These are phyloP conservation scores for Cajanus cajan DNA, from an alignment of 306 rosid species.

Conservation along the genomic window DNA sequence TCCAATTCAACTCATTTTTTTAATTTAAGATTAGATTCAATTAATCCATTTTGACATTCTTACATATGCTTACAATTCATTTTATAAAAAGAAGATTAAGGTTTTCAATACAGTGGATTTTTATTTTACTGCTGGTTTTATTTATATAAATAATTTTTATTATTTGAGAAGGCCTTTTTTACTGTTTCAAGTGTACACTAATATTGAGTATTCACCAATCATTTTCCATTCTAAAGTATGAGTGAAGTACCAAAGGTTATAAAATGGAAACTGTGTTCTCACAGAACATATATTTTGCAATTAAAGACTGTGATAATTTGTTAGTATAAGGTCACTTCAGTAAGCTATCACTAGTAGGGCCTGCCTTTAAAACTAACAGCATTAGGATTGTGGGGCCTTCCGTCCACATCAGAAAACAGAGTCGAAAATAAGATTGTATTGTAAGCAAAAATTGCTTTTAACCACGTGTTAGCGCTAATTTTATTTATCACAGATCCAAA, in stretches of 20 bases:
- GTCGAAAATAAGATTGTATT: constrained; percentile 38
- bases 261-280: background rate
- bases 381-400: constrained; percentile 20
- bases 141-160: no score
- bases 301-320: constrained; percentile 30
- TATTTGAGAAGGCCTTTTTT: no score
- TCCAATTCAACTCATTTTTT: no score
- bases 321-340: constrained; percentile 44
- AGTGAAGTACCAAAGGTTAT: background rate
- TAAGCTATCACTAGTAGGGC: constrained; percentile 29
- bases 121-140: background rate
- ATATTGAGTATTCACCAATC: background rate
- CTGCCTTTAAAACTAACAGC: constrained; percentile 31
- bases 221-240: background rate
- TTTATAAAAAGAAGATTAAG: background rate
- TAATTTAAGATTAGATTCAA: no score
- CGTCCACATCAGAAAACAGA: constrained; percentile 28
- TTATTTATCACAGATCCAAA: constrained; percentile 31
- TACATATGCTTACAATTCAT: background rate
- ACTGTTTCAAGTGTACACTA: no score
- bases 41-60: no score
- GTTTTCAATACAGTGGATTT: background rate
- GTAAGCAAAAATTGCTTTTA: constrained; percentile 40
- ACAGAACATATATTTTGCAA: background rate
- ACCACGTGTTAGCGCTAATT: constrained; percentile 26